phyloP scores from a whole-genome alignment of 306 rosid genomes.

The Malus sylvestris region DNA sequence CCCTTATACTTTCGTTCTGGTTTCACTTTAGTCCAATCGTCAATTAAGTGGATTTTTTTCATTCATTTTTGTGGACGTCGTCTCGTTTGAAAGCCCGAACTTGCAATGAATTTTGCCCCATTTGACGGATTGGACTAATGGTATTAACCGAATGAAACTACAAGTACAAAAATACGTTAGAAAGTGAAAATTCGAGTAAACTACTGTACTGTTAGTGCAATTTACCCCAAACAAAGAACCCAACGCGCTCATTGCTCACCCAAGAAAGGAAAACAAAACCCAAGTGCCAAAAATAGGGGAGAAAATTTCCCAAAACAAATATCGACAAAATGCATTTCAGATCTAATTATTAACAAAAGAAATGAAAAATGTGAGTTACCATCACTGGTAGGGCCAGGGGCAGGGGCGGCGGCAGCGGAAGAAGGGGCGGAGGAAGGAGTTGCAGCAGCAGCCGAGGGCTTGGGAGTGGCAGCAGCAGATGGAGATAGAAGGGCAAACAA shows the following conservation, averaged over 20 bases:
- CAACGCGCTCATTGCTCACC: neutral
- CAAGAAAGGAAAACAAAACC: neutral
- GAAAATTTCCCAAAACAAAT: neutral
- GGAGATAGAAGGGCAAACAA: slow-evolving; percentile 41
- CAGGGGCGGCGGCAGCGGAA: slow-evolving; percentile 45
- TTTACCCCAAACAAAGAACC: neutral
- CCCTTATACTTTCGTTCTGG: no score
- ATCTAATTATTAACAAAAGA: neutral
- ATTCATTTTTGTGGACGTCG: no score
- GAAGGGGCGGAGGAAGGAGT: slow-evolving; percentile 32
- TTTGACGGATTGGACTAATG: no score
- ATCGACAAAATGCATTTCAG: neutral
- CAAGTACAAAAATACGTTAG: no score
- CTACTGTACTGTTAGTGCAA: no score
- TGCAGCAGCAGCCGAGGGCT: slow-evolving; percentile 24
- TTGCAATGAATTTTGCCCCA: no score
- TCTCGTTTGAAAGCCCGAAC: no score
- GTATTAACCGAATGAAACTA: no score
- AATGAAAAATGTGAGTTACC: slow-evolving; percentile 31
- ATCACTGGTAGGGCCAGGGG: slow-evolving; percentile 63
- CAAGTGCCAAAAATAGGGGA: neutral
- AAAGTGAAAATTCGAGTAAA: no score
- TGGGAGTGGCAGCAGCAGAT: slow-evolving; percentile 14
- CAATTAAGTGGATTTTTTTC: no score
- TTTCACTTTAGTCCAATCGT: no score